Evolutionary conservation across 2,329 filamentous ascomycete genomes (phyloP), one percentile per base, ranked within the genome.

Genomic region (Aureobasidium lini): DNA sequence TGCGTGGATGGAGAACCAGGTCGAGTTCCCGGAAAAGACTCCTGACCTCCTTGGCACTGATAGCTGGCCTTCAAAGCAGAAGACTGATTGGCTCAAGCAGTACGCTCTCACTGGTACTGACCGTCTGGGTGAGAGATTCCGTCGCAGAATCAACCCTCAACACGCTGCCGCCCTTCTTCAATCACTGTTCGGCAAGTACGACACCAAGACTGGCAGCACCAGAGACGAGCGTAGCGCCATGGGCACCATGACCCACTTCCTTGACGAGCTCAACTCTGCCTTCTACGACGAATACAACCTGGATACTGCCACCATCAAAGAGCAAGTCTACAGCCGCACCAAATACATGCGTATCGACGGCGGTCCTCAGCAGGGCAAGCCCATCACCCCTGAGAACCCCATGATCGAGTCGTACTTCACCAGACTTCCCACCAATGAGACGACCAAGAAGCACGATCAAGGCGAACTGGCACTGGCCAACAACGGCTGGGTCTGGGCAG

Each of bases 401-500:
- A 78, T 99, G 31, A 90, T 96, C 63, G 94, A 99, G 76, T 81
- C 88, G 0, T 99, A 99, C 76, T 99, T 99, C 73, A 97, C 94
- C 0, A 85, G 93, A 31, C 79, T 99, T 42, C 89, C 92, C 1
- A 71, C 82, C 32, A 96, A 95, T 66, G 84, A 88, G 10, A 84
- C 81, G 10, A 96, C 94, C 0, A 81, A 84, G 62, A 86, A 89
- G 68, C 87, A 95, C 68, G 85, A 85, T 60, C 80, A 85, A 1
- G 86, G 87, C 60, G 87, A 91, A 44, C 80, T 95, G 47, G 89
- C 90, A 2, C 76, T 99, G 54, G 92, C 87, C 42, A 97, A 97
- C 75, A 99, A 99, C 69, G 94, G 94, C 44, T 99, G 94, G 94
- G 92, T 99, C 8, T 99, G 94, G 94, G 93, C 90, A 61, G 93